Evolutionary conservation across 306 rosid genomes (phyloP), one percentile per base, ranked within the genome.

Genomic region (Notholithocarpus densiflorus): DNA sequence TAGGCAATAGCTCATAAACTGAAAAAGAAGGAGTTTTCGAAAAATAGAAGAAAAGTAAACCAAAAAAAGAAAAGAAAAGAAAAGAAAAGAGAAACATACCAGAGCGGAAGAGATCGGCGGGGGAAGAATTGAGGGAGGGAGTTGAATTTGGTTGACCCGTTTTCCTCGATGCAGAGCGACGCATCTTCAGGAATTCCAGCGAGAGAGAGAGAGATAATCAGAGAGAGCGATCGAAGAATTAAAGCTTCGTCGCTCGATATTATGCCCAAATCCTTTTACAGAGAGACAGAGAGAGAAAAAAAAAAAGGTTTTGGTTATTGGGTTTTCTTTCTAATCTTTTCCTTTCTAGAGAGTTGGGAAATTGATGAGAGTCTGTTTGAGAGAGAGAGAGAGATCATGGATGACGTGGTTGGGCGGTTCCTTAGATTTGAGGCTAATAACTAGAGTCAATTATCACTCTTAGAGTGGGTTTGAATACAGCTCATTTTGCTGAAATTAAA

Each of bases 101-200:
- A 61, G 94, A 89, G 68, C 97, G 97, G 84, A 88, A 90, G 84
- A 90, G 91, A 90, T 93, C 97, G 65, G 86, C 83, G 21, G 97
- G 84, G 20, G 93, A 82, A 62, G 93, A 89, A 86, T 88, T 91
- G 27, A 83, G 74, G 73, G 89, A 84, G 26, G 87, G 60, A 18
- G 87, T 82, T n/a, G 97, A 86, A 83, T 89, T 89, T 72, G 94
- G 81, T 75, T 91, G 96, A 84, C 96, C 96, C 86, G 93, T 77
- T 56, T 91, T 93, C 51, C 89, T 91, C 59, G 90, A 68, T 54
- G 92, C 80, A 66, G 93, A 71, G 76, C 96, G 92, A 80, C 93
- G 96, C 99, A 95, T 95, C 93, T 86, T 93, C 87, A 65, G 73
- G 77, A 83, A 88, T 74, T 87, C 89, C 82, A 87, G 83, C 78